phyloP scores from a whole-genome alignment of 306 rosid genomes.

The Cucumis cinereus region DNA sequence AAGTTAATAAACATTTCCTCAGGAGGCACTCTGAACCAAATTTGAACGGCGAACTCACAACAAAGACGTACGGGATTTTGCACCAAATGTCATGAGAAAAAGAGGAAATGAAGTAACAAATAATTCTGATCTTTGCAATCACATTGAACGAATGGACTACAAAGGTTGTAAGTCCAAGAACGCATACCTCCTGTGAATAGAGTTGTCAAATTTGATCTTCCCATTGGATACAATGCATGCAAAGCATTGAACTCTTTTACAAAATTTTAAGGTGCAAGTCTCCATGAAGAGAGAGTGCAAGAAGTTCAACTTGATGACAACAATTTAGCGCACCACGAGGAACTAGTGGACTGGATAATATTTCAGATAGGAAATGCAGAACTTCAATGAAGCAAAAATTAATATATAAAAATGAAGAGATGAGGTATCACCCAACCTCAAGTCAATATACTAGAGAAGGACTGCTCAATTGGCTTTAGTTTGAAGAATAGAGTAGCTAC shows the following conservation, averaged over 20 bases:
- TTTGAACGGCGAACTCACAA: not conserved
- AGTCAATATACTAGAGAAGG: not conserved
- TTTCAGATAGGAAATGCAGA: not conserved
- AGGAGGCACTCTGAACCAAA: not conserved
- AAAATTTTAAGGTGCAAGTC: not conserved
- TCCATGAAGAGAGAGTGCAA: not conserved
- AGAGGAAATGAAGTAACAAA: not conserved
- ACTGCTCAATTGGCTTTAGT: not conserved
- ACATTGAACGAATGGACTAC: not conserved
- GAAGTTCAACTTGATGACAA: not conserved
- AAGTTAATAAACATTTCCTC: not conserved
- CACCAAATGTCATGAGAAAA: not conserved
- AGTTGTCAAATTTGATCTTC: not conserved
- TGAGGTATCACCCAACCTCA: not conserved
- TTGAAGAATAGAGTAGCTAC: not conserved
- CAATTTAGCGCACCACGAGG: not conserved
- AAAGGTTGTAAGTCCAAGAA: not conserved
- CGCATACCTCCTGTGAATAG: not conserved
- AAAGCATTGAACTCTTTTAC: not conserved
- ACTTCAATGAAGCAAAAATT: not conserved
- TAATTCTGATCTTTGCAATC: not conserved
- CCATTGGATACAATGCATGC: not conserved
- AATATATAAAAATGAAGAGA: not conserved
- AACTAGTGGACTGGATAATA: not conserved
- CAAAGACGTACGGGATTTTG: not conserved